phyloP scores from a whole-genome alignment of 768 basidiomycete species.

The Pseudohyphozyma bogoriensis region DNA sequence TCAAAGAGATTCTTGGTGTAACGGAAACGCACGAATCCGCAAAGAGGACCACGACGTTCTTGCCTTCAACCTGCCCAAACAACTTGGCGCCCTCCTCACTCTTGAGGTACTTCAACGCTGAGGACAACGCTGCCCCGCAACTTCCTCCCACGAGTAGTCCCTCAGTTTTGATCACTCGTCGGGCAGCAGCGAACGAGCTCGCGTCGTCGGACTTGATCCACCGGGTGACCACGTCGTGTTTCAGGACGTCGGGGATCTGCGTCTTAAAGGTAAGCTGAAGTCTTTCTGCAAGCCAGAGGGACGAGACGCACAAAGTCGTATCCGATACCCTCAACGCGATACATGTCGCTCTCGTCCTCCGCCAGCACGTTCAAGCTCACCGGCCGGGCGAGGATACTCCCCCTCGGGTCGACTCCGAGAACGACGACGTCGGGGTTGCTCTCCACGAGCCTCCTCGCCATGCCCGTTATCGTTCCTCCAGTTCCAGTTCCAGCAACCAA shows the following conservation, averaged over 20 bases:
- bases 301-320: constrained; percentile 34
- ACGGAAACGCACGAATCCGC: constrained; percentile 47
- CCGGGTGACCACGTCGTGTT: constrained; percentile 55
- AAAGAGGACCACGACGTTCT: constrained; percentile 79
- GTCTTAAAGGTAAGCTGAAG: not conserved
- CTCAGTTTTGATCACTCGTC: constrained; percentile 67
- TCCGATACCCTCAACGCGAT: constrained; percentile 92
- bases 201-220: constrained; percentile 75
- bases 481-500: constrained; percentile 84
- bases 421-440: constrained; percentile 65
- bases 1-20: too few relatives aligned
- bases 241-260: constrained; percentile 65
- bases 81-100: constrained; percentile 52
- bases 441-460: constrained; percentile 68
- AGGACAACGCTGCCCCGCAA: constrained; percentile 73
- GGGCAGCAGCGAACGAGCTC: constrained; percentile 65
- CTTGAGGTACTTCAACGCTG: constrained; percentile 64
- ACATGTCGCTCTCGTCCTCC: constrained; percentile 47
- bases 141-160: constrained; percentile 89
- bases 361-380: constrained; percentile 49
- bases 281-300: not conserved
- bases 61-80: constrained; percentile 56
- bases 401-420: constrained; percentile 88
- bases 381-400: constrained; percentile 75
- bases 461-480: constrained; percentile 86